Evolutionary conservation across 306 rosid genomes (phyloP).

Genomic region (Dalbergia cultrata): DNA sequence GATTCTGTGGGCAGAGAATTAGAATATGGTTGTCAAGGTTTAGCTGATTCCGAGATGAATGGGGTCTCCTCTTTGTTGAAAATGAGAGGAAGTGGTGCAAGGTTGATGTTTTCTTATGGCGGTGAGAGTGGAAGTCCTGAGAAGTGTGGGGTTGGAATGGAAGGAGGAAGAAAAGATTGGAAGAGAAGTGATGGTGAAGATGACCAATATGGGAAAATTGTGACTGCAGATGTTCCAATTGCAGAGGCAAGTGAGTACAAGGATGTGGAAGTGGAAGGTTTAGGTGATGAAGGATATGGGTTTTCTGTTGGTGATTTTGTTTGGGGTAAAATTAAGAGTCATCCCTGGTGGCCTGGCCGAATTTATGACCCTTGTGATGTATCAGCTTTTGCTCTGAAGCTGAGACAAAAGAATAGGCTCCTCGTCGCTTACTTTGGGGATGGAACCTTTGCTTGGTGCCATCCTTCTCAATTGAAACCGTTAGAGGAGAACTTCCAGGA

Average conservation of each 20-base stretch:
- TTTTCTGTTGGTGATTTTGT: conserved; percentile 77
- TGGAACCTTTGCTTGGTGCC: conserved; percentile 84
- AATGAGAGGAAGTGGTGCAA: conserved; percentile 53
- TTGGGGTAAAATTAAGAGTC: conserved; percentile 83
- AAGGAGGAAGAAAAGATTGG: conserved; percentile 22
- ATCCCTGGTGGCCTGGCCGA: conserved; percentile 89
- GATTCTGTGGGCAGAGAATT: conserved; percentile 30
- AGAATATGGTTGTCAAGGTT: conserved; percentile 48
- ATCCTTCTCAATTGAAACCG: conserved; percentile 72
- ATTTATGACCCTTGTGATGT: conserved; percentile 70
- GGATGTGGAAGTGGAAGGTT: conserved; percentile 54
- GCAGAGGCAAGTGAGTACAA: conserved; percentile 53
- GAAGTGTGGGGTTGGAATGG: conserved; percentile 32
- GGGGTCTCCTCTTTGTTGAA: conserved; percentile 63
- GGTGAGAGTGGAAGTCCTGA: conserved; percentile 41
- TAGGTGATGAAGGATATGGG: conserved; percentile 47
- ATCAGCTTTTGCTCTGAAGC: conserved; percentile 64
- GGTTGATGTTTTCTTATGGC: conserved; percentile 9
- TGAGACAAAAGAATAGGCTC: conserved; percentile 55
- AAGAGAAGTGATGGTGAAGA: conserved; percentile 42
- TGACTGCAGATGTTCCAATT: conserved; percentile 51
- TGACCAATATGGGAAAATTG: conserved; percentile 39
- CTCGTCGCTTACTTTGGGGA: conserved; percentile 87
- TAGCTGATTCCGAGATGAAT: conserved; percentile 62
- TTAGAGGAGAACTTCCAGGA: conserved; percentile 67